phyloP scores from a whole-genome alignment of 495 filamentous ascomycete genomes.

The Penicillium paxilli region DNA sequence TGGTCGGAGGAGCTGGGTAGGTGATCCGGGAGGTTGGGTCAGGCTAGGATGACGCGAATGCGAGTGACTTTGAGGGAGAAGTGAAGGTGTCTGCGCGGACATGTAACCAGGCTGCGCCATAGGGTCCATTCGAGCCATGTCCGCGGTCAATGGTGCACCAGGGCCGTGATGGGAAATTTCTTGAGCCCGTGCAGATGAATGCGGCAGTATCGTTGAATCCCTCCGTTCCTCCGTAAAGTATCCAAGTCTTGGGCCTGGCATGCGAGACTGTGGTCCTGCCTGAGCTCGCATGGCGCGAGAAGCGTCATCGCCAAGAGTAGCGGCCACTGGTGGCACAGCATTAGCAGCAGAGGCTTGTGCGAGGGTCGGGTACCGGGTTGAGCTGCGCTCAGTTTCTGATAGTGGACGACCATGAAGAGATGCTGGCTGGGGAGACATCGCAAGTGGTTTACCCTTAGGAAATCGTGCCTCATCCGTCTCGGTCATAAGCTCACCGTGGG shows the following conservation, averaged over 20 bases:
- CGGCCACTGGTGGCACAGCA: slow-evolving; percentile 22
- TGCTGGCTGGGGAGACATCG: slow-evolving; percentile 34
- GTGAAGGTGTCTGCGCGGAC: slow-evolving; percentile 28
- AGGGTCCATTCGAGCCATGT: slow-evolving; percentile 40
- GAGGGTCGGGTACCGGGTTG: slow-evolving; percentile 41
- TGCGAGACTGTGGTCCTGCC: slow-evolving; percentile 22
- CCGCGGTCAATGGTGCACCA: slow-evolving; percentile 21
- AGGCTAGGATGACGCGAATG: slow-evolving; percentile 46
- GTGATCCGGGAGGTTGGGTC: slow-evolving; percentile 39
- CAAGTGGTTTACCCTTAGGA: slow-evolving; percentile 42
- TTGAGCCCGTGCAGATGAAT: slow-evolving; percentile 27
- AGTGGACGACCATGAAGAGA: slow-evolving; percentile 30
- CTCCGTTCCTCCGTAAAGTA: slow-evolving; percentile 47
- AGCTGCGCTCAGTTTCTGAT: slow-evolving; percentile 38
- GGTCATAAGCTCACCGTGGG: slow-evolving; percentile 51
- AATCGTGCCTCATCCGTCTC: slow-evolving; percentile 55
- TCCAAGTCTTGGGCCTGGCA: slow-evolving; percentile 42
- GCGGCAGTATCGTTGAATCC: slow-evolving; percentile 36
- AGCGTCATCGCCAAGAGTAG: slow-evolving; percentile 33
- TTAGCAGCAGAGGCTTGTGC: slow-evolving; percentile 45
- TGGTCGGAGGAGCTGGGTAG: slow-evolving; percentile 30
- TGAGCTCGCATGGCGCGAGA: slow-evolving; percentile 32
- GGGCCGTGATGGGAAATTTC: slow-evolving; percentile 37
- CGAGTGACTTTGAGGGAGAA: slow-evolving; percentile 36
- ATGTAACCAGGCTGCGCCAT: slow-evolving; percentile 37